phyloP scores from a whole-genome alignment of 1,284 basidiomycete genomes.

The Marasmius sp. region DNA sequence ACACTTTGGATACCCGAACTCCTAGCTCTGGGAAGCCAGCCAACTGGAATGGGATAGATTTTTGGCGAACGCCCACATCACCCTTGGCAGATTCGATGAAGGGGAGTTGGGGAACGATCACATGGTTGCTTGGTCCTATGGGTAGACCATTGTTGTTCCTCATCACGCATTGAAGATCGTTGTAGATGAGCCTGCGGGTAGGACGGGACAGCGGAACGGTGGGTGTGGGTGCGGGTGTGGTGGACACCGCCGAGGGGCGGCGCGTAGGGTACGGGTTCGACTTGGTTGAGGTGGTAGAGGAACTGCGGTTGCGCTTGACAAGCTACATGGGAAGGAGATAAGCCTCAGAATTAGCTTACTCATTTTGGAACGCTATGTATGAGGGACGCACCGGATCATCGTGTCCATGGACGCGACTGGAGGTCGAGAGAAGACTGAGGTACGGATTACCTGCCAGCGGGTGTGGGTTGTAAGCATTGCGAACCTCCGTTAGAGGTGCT shows the following conservation, averaged over 20 bases:
- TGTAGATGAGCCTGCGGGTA: not conserved
- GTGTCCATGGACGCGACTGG: not conserved
- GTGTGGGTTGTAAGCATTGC: too few relatives aligned
- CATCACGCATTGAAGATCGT: not conserved
- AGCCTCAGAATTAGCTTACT: not conserved
- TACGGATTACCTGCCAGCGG: too few relatives aligned
- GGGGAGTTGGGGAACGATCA: constrained; percentile 5
- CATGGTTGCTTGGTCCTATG: constrained; percentile 4
- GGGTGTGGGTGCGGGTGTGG: not conserved
- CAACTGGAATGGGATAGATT: constrained; percentile 15
- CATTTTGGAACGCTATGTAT: not conserved
- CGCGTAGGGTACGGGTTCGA: not conserved
- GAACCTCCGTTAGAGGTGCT: too few relatives aligned
- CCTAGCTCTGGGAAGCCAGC: constrained; percentile 12
- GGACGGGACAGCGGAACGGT: not conserved
- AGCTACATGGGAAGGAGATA: not conserved
- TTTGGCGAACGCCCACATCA: constrained; percentile 1
- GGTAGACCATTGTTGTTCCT: not conserved
- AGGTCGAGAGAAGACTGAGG: too few relatives aligned
- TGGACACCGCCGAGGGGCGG: not conserved
- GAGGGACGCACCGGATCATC: not conserved
- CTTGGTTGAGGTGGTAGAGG: not conserved
- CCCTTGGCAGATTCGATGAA: not conserved
- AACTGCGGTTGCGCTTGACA: not conserved
- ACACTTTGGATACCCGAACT: constrained; percentile 7